Conservation (phyloP, 805 yeast species). For the Wickerhamomyces pijperi region DNA sequence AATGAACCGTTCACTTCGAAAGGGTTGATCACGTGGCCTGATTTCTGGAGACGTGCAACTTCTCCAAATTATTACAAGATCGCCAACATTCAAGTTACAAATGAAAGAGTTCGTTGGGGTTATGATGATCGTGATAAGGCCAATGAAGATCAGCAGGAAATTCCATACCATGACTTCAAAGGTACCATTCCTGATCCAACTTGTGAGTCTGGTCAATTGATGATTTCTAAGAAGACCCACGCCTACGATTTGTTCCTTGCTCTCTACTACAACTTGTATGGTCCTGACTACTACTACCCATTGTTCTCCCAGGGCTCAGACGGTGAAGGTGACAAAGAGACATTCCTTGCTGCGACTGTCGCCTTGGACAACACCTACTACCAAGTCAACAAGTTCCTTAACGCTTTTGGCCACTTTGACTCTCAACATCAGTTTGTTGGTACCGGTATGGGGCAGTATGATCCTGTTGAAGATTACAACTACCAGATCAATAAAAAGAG, state of each 20-base stretch:
- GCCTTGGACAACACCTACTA: constrained; percentile 47
- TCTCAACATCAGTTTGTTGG: constrained; percentile 33
- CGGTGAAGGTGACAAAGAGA: constrained; percentile 51
- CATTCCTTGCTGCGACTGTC: constrained; percentile 48
- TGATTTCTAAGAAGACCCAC: constrained; percentile 45
- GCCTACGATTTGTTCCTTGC: constrained; percentile 43
- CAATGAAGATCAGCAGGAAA: constrained; percentile 11
- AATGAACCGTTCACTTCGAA: constrained; percentile 41
- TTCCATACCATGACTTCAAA: constrained; percentile 46
- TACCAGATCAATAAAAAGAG: constrained; percentile 17
- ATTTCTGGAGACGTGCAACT: constrained; percentile 79
- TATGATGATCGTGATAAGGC: constrained; percentile 26
- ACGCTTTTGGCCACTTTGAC: constrained; percentile 44
- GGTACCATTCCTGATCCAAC: constrained; percentile 54
- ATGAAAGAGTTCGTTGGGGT: constrained; percentile 27
- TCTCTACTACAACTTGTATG: constrained; percentile 48
- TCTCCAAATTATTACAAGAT: constrained; percentile 63
- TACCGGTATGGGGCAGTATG: constrained; percentile 53
- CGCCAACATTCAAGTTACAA: constrained; percentile 41
- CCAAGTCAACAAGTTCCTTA: constrained; percentile 44
- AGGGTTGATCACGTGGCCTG: constrained; percentile 68
- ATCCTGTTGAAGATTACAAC: constrained; percentile 42
- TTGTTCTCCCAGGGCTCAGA: constrained; percentile 44
- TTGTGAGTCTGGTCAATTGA: constrained; percentile 54
- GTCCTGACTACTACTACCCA: constrained; percentile 47